Evolutionary conservation across 306 rosid species (phyloP), one percentile per base, ranked within the genome.

Genomic region (Glycine soja): DNA sequence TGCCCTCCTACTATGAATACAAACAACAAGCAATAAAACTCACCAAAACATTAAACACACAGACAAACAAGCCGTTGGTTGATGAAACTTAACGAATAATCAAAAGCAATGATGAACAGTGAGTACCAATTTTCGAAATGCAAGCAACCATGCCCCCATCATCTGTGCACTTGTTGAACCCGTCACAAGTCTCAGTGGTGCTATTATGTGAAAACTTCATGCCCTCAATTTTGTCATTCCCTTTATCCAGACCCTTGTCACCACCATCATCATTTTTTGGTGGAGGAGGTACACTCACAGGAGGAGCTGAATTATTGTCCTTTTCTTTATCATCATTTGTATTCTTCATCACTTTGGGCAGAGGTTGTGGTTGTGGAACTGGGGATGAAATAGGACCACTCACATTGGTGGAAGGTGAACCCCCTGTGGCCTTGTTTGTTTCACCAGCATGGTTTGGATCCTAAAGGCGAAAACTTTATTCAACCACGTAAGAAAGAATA

Each of bases 111-210:
- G 30, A 24, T 24, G 53, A 70, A 48, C 2, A 24, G 5, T 24
- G 8, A 70, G 40, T 85, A 93, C 97, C 97, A 69, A 0, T 64
- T 48, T 72, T 4, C 18, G 45, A 75, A 88, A 93, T 78, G 88
- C 94, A 93, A 24, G 90, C 94, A 83, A 81, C 56, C 87, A 91
- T 66, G 68, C 47, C 71, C 13, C 78, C 70, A 2, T 73, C 75
- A 72, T 81, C 85, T 6, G 0, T 18, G 88, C 97, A 93, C 8
- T 0, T 56, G 64, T 47, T 71, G 15, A 10, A 47, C n/a, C 81
- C 91, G 50, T 74, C 64, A 81, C 97, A 93, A 73, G 57, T 87
- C 77, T 93, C 90, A 56, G 2, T 30, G 3, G 67, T 83, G 14
- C 30, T 36, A 54, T 69, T 32, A 19, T 82, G 84, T 10, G 82